Percentiles rank a stretch among this genome's conserved stretches.
phyloP scores from a whole-genome alignment of 371 early-diverging fungal species.

The Mortierella sp. region DNA sequence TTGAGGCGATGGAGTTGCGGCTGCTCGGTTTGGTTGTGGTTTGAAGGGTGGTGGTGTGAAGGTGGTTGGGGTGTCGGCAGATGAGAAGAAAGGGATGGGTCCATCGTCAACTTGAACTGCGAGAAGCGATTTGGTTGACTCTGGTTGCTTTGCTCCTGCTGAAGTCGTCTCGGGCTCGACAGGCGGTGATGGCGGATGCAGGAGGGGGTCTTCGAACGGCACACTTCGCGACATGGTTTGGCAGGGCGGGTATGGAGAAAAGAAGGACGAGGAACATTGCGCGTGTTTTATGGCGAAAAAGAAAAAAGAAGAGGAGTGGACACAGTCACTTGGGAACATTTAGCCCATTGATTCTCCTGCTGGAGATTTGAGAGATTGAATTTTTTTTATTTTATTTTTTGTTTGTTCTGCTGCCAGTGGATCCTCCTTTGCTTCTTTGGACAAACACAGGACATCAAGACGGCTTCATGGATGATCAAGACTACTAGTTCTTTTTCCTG shows the following conservation, averaged over 20 bases:
- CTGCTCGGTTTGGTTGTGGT: neutral
- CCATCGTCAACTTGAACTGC: constrained; percentile 49
- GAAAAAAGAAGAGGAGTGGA: neutral
- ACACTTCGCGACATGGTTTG: constrained; percentile 47
- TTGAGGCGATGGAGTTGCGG: neutral
- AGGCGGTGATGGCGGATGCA: constrained; percentile 51
- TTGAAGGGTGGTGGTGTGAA: constrained; percentile 38
- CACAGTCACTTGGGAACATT: neutral
- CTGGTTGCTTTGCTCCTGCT: constrained; percentile 7
- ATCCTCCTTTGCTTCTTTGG: neutral
- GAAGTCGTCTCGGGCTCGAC: constrained; percentile 8
- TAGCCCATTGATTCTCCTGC: neutral
- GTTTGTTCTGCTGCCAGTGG: neutral
- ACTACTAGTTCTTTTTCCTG: constrained; percentile 56
- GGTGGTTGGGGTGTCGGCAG: constrained; percentile 19
- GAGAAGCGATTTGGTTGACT: neutral
- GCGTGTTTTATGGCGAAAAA: neutral
- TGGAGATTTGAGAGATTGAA: neutral
- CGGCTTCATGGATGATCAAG: neutral
- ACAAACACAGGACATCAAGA: neutral
- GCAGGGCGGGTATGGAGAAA: neutral
- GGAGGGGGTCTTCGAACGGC: constrained; percentile 53
- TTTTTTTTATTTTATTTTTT: neutral
- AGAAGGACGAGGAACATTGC: neutral
- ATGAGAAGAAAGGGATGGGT: constrained; percentile 47